A percentile compares a stretch with the other conserved stretches of the same genome.
Conservation (phyloP, 1,139 yeast species). For the Hyphopichia wangnamkhiaoensis region DNA sequence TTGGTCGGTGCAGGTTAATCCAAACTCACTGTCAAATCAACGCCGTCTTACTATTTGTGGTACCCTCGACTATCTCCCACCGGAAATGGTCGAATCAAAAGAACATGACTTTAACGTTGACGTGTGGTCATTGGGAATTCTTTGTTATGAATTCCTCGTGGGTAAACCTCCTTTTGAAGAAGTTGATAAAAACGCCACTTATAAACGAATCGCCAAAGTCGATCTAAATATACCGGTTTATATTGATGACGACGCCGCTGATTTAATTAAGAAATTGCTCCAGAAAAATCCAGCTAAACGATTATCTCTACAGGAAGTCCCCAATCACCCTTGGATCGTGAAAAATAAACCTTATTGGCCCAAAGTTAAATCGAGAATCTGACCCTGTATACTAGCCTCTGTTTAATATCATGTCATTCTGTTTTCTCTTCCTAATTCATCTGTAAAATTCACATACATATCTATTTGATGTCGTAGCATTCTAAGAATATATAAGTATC, state of each 20-base stretch:
- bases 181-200: conserved; percentile 69
- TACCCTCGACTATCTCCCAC: conserved; percentile 90
- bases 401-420: not conserved
- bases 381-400: not conserved
- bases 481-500: not conserved
- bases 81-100: conserved; percentile 88
- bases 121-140: conserved; percentile 89
- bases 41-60: conserved; percentile 88
- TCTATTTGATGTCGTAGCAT: not conserved
- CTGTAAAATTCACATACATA: not conserved
- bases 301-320: conserved; percentile 59
- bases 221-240: conserved; percentile 73
- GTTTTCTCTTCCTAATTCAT: not conserved
- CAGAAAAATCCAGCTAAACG: conserved; percentile 72
- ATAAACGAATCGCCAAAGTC: conserved; percentile 73
- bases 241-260: conserved; percentile 74
- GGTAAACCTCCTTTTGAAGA: conserved; percentile 95
- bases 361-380: conserved; percentile 11
- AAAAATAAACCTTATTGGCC: conserved; percentile 58
- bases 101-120: conserved; percentile 82
- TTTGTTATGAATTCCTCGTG: conserved; percentile 81
- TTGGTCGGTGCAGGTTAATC: conserved; percentile 70
- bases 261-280: conserved; percentile 61
- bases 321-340: conserved; percentile 79
- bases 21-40: conserved; percentile 32